Conservation (phyloP, 2,329 filamentous ascomycete species). For the Bimuria novae-zelandiae region DNA sequence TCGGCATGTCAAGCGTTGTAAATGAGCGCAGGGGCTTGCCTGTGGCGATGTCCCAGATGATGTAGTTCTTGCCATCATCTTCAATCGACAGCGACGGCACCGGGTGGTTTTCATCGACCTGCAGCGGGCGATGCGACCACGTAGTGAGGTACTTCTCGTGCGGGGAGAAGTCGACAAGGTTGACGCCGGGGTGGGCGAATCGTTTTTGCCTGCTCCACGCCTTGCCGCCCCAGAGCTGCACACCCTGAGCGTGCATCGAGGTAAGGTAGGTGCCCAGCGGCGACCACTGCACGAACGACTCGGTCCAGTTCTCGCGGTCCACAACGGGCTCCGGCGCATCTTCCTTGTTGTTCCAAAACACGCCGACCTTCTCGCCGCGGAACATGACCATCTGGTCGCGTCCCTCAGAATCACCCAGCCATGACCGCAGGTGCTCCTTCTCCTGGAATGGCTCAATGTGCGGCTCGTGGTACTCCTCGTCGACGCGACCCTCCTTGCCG, state of each 20-base stretch:
- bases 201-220: conserved; percentile 90
- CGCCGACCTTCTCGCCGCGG: conserved; percentile 85
- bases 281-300: conserved; percentile 98
- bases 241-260: conserved; percentile 93
- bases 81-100: conserved; percentile 74
- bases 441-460: conserved; percentile 83
- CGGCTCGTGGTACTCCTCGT: conserved; percentile 86
- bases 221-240: conserved; percentile 93
- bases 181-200: conserved; percentile 93
- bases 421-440: conserved; percentile 93
- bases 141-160: conserved; percentile 91
- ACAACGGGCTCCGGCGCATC: conserved; percentile 86
- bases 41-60: conserved; percentile 96
- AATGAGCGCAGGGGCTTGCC: conserved; percentile 91
- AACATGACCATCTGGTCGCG: conserved; percentile 97
- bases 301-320: conserved; percentile 94
- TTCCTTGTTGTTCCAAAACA: conserved; percentile 98
- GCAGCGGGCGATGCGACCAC: conserved; percentile 93
- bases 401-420: conserved; percentile 84
- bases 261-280: conserved; percentile 92
- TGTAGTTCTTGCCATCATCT: conserved; percentile 98
- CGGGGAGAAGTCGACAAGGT: conserved; percentile 94
- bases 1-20: conserved; percentile 80
- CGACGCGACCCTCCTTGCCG: conserved; percentile 88
- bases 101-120: conserved; percentile 86